Evolutionary conservation across 345 rosid genomes (phyloP).

Genomic region (Melaleuca alternifolia): DNA sequence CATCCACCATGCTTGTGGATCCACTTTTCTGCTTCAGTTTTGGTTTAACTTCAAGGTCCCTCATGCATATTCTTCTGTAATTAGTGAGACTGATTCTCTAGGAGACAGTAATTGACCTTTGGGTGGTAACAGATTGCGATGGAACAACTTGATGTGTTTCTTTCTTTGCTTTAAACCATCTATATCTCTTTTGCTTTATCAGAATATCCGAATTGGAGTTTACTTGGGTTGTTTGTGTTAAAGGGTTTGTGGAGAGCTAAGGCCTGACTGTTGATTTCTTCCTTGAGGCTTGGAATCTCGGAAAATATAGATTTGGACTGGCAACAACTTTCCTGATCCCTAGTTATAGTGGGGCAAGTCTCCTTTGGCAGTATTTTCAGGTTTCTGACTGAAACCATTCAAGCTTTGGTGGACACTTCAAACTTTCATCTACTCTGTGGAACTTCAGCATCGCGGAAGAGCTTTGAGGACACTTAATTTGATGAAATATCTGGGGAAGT

Average conservation of each 20-base stretch:
- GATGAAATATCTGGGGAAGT: not conserved
- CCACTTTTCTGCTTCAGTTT: not conserved
- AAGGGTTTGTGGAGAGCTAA: not conserved
- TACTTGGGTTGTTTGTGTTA: not conserved
- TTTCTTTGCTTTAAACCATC: not conserved
- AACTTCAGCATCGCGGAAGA: constrained; percentile 22
- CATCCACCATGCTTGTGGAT: not conserved
- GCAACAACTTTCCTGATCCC: constrained; percentile 1
- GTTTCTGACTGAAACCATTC: constrained; percentile 6
- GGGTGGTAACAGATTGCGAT: not conserved
- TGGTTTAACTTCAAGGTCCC: not conserved
- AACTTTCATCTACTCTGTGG: constrained; percentile 12
- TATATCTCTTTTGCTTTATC: not conserved
- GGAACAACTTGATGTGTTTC: not conserved
- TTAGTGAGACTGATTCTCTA: not conserved
- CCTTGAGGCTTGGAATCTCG: not conserved
- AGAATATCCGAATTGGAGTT: not conserved
- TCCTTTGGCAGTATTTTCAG: constrained; percentile 34
- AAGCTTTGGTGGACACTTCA: not conserved
- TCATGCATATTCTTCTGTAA: not conserved
- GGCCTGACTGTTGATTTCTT: not conserved
- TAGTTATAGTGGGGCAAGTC: constrained; percentile 21
- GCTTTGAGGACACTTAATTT: constrained; percentile 35
- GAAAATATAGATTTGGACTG: not conserved
- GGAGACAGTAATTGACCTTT: not conserved